Conservation (phyloP, 371 early-diverging fungal species). For the Mucor saturninus region DNA sequence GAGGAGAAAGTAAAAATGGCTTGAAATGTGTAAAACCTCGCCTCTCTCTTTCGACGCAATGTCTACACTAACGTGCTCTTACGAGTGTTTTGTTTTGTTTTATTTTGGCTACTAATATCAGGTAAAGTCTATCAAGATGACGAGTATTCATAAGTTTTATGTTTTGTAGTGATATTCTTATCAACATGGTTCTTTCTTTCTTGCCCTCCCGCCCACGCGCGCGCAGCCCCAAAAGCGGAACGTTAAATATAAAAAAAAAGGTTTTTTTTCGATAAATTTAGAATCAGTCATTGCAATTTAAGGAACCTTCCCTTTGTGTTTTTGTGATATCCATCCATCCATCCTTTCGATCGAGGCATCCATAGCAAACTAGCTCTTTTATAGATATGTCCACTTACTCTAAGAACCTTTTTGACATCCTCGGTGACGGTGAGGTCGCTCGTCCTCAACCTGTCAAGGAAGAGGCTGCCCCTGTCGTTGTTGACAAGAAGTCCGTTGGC, state of each 20-base stretch:
- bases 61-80: no score
- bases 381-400: slow-evolving; percentile 54
- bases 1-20: no score
- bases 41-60: no score
- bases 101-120: no score
- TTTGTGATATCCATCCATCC: slow-evolving; percentile 43
- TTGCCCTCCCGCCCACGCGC: no score
- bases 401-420: slow-evolving; percentile 69
- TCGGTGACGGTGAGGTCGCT: slow-evolving; percentile 64
- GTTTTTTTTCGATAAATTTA: slow-evolving; percentile 10
- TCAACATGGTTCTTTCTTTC: no score
- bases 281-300: slow-evolving; percentile 10
- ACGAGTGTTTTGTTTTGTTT: no score
- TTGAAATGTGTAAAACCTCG: no score
- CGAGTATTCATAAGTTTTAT: no score
- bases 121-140: no score
- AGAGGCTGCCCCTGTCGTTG: slow-evolving; percentile 30
- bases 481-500: slow-evolving; percentile 35
- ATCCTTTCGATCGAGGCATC: slow-evolving; percentile 31
- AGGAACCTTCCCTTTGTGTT: slow-evolving; percentile 30
- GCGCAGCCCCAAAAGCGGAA: not conserved
- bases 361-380: slow-evolving; percentile 47
- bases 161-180: no score
- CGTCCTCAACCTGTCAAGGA: slow-evolving; percentile 48
- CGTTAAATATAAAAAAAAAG: not conserved